These are phyloP conservation scores for Lecanoromycetidae sp. DNA, from an alignment of 2,329 filamentous ascomycete species.

Conservation along the genomic window DNA sequence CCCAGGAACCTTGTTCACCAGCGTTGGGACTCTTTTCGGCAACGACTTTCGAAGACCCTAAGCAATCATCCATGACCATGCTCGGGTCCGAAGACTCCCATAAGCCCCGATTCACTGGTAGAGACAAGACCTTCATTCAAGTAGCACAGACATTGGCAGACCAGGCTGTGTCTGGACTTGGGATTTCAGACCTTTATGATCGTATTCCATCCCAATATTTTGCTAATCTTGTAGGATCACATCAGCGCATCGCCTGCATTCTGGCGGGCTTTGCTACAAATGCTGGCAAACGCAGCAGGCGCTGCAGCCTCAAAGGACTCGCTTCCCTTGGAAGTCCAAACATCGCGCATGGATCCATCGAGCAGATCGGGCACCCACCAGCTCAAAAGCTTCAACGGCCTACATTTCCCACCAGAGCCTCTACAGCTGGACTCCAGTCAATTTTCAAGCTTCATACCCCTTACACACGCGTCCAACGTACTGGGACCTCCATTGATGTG, in stretches of 20 bases:
- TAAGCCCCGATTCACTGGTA: background rate
- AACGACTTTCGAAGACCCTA: no score
- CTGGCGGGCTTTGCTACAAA: background rate
- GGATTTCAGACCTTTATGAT: background rate
- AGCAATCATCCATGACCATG: no score
- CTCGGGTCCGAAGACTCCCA: background rate
- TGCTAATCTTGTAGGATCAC: background rate
- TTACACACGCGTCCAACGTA: constrained; percentile 59
- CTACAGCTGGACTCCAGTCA: constrained; percentile 1
- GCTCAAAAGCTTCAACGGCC: background rate
- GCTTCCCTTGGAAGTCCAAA: background rate
- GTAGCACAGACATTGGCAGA: constrained; percentile 61
- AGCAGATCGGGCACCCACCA: background rate
- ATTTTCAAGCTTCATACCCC: constrained; percentile 55
- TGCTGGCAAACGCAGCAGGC: background rate
- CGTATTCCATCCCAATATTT: no score
- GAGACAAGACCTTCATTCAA: constrained; percentile 50
- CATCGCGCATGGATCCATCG: background rate
- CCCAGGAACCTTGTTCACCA: no score
- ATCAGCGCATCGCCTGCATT: background rate
- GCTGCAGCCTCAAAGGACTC: constrained; percentile 2
- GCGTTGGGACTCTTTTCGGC: no score
- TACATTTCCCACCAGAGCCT: background rate
- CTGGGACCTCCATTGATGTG: constrained; percentile 58
- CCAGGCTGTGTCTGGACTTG: constrained; percentile 36